Base-by-base conservation (phyloP, 1,284 basidiomycete species). In the Sporisorium reilianum region DNA sequence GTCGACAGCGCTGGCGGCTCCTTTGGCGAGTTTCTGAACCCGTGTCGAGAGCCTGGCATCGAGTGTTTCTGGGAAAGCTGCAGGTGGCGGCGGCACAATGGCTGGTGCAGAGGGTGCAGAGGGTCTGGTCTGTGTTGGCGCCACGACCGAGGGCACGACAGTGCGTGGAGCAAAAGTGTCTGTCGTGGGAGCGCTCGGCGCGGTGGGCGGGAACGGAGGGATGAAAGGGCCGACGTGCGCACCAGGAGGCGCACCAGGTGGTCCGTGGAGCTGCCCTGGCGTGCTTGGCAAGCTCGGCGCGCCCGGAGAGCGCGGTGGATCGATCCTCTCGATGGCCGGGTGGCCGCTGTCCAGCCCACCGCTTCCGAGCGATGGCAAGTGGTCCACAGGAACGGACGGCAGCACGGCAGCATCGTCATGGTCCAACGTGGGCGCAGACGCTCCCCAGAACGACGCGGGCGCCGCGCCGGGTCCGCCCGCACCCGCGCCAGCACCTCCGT, bases 31-130 rank as follows among this genome's bases (percentile, higher is more conserved):
- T 58, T 82, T 82, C 41, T 83, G 81, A 1, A 78, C 78, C 11
- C 68, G 57, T 9, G 69, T 50, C 18, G 75, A 67, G 12, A 74
- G 64, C 14, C 58, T 61, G 9, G 72, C n/a, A 18, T 68, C 54
- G 14, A 80, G 61, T 2, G 26, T 48, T 2, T 94, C 94, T 1
- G 92, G 91, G 6, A 87, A 95, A 79, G 41, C 41, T 8, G 50
- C 32, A 18, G 57, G 34, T 36, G 49, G 38, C 18, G 44, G 18
- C n/a, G 28, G 32, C 8, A 30, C 40, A 23, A 51, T 20, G 3
- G 23, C 30, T 11, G 46, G 44, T 20, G 51, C 56, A 20, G 63
- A 48, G 1, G 63, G 52, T n/a, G 62, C 54, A 42, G 32, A 5
- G 14, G 49, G 3, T 36, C 25, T 26, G 16, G 46, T 30, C n/a